These are phyloP conservation scores for Eucalyptus shirleyi DNA, from an alignment of 345 rosid species.

Conservation along the genomic window DNA sequence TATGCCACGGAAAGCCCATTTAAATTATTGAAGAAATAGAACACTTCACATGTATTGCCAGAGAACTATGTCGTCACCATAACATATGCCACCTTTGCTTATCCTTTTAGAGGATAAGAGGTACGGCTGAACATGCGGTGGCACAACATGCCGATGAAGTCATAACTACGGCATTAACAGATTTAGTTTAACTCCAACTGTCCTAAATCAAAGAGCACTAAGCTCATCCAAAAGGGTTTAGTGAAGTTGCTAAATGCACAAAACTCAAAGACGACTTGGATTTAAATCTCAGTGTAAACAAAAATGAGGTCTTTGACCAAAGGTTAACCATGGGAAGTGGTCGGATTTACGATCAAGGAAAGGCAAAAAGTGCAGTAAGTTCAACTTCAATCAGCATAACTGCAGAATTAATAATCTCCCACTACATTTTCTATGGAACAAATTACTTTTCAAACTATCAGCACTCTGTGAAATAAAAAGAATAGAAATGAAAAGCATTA, in stretches of 20 bases:
- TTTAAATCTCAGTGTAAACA: neutral
- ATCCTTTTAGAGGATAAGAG: neutral
- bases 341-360: neutral
- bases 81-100: neutral
- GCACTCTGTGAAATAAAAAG: neutral
- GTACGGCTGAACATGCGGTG: neutral
- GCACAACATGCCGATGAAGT: neutral
- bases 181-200: neutral
- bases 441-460: neutral
- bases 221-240: neutral
- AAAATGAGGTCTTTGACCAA: neutral
- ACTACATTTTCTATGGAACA: neutral
- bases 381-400: neutral
- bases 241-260: neutral
- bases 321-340: neutral
- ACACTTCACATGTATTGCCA: neutral
- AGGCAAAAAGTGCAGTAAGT: neutral
- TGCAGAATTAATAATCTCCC: neutral
- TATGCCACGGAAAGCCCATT: neutral
- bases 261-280: neutral
- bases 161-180: neutral
- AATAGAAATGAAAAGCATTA: no score
- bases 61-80: neutral
- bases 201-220: neutral
- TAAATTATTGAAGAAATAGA: neutral